These are phyloP conservation scores for Pyrenophora teres DNA, from an alignment of 2,329 filamentous ascomycete genomes.

Conservation along the genomic window DNA sequence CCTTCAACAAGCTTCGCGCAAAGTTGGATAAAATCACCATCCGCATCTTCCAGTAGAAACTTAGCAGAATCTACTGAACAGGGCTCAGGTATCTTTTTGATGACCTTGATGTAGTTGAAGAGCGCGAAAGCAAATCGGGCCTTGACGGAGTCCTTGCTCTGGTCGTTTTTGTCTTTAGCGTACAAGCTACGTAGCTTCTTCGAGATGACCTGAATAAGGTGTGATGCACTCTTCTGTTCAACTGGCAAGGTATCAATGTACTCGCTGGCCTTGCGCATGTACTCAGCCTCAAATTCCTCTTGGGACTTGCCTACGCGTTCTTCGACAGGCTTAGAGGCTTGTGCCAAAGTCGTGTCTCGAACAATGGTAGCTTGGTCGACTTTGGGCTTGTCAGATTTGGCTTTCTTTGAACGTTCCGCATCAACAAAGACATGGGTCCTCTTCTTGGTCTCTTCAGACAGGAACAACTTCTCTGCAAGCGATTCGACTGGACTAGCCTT, in stretches of 20 bases:
- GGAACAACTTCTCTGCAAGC: too few species aligned
- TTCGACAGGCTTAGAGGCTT: neutral
- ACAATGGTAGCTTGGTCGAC: too few species aligned
- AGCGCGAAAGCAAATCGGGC: conserved; percentile 27
- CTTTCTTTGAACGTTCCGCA: neutral
- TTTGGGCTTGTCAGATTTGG: neutral
- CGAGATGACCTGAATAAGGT: conserved; percentile 21
- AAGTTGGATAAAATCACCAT: conserved; percentile 32
- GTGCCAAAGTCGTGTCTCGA: neutral
- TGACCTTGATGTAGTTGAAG: conserved; percentile 22
- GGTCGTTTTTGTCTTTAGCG: neutral
- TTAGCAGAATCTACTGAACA: conserved; percentile 19
- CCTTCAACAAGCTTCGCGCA: conserved; percentile 27
- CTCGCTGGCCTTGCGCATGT: conserved; percentile 22
- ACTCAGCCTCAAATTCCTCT: conserved; percentile 18
- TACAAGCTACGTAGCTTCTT: conserved; percentile 25
- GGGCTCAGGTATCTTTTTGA: conserved; percentile 12
- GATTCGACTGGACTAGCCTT: too few species aligned
- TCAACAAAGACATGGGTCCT: too few species aligned
- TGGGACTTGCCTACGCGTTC: neutral
- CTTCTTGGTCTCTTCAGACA: too few species aligned
- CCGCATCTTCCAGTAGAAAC: conserved; percentile 16
- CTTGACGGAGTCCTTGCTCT: conserved; percentile 21
- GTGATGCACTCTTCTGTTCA: neutral
- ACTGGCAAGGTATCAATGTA: conserved; percentile 23